Conservation (phyloP, 331 rosid species). For the Malus hybrid region DNA sequence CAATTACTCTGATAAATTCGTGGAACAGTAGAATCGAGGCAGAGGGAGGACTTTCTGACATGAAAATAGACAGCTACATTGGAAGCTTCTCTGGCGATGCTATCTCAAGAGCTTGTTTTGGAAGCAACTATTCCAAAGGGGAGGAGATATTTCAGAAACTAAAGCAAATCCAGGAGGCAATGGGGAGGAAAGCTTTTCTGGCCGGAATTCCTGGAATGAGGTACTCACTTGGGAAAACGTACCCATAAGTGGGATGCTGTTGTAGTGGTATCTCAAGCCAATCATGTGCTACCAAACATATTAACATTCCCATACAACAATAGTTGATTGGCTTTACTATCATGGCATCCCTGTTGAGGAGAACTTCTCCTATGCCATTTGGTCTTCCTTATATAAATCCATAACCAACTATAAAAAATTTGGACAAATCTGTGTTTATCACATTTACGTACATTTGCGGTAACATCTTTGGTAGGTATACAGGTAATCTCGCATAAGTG, state of each 20-base stretch:
- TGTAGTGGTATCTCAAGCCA: too few relatives aligned
- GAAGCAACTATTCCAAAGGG: constrained; percentile 19
- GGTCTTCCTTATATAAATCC: neutral
- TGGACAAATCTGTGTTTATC: neutral
- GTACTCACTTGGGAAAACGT: neutral
- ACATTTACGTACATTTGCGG: too few relatives aligned
- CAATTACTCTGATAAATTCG: neutral
- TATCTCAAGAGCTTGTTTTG: constrained; percentile 27
- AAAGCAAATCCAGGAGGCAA: neutral
- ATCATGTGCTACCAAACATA: too few relatives aligned
- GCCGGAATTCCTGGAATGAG: constrained; percentile 15
- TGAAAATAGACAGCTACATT: constrained; percentile 6
- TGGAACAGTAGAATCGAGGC: constrained; percentile 12
- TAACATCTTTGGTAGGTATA: neutral
- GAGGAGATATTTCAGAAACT: constrained; percentile 13
- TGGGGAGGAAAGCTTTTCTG: constrained; percentile 5
- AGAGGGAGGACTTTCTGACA: constrained; percentile 12
- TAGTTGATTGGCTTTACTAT: too few relatives aligned
- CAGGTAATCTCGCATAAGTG: neutral
- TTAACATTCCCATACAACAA: too few relatives aligned
- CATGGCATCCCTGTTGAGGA: neutral
- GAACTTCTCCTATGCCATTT: neutral
- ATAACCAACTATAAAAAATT: neutral
- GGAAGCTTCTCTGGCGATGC: constrained; percentile 24
- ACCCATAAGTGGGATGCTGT: too few relatives aligned